Evolutionary conservation across 1,139 yeast genomes (phyloP), one percentile per base, ranked within the genome.

Genomic region (Hemisphaericaspora subhashii): DNA sequence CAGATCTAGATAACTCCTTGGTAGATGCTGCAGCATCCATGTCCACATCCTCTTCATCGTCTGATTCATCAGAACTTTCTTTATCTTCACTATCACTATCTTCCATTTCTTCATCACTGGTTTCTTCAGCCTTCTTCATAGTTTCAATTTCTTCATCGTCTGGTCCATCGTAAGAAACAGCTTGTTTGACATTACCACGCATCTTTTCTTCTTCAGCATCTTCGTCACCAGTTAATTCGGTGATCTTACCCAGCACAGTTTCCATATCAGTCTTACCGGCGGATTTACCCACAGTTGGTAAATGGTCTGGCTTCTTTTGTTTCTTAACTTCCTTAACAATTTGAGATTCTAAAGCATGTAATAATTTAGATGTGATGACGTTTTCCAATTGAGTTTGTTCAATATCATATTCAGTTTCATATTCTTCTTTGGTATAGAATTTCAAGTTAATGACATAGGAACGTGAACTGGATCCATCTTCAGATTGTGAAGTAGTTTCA

Each of bases 141-240:
- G 86, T 83, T 60, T 86, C 96, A 43, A 86, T 68, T 59, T 88
- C 96, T 35, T 87, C 97, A 46, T 87, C 97, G 64, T 89, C 97
- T 21, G 96, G 96, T 14, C 83, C 96, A 51, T 88, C 97, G 55
- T 89, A 90, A 1, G 96, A 86, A 31, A 88, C 95, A 18, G 95
- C 83, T 66, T 89, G 95, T 58, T 88, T 88, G 26, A 80, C 73
- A 28, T 47, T 47, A 26, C 40, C 38, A 52, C 80, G 81, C 42
- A 75, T 66, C 53, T 72, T 79, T 35, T 43, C 50, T 34, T 45
- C 47, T 44, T 81, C 88, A 46, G 83, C 88, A 50, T 83, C 86
- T 38, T 83, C 86, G 53, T 66, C 86, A 42, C 76, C 86, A 37
- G 62, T 67, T 17, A 62, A 68, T 22, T 64, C 62, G 29, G 54